phyloP scores from a whole-genome alignment of 148 eudicot species.

The Rhododendron vialii region DNA sequence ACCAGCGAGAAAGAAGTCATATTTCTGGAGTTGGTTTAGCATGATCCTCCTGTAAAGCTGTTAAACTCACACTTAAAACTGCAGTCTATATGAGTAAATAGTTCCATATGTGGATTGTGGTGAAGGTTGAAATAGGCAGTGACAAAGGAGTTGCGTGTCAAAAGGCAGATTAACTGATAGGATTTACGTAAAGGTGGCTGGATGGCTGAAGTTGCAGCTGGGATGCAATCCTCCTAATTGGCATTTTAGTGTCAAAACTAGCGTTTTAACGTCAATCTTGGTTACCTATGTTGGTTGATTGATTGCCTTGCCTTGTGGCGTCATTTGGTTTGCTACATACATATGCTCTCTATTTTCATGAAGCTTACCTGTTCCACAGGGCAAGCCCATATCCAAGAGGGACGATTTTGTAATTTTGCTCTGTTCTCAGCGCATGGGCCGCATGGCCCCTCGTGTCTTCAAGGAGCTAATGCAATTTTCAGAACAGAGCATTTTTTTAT shows the following conservation, averaged over 20 bases:
- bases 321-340: too few relatives aligned
- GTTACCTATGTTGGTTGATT: too few relatives aligned
- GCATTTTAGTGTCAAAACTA: neutral
- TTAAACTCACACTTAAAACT: neutral
- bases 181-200: neutral
- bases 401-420: too few relatives aligned
- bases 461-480: too few relatives aligned
- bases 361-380: too few relatives aligned
- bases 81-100: neutral
- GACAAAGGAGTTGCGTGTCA: neutral
- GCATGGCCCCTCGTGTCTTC: too few relatives aligned
- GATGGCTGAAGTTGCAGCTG: neutral
- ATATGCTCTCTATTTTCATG: too few relatives aligned
- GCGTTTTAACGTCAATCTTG: neutral
- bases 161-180: neutral
- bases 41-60: slow-evolving; percentile 1
- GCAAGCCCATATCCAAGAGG: too few relatives aligned
- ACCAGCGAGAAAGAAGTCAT: slow-evolving; percentile 92
- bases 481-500: too few relatives aligned
- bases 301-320: too few relatives aligned
- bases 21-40: slow-evolving; percentile 68
- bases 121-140: neutral
- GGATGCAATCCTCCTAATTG: neutral
- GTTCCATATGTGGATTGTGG: neutral
- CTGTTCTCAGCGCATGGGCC: too few relatives aligned